phyloP scores from a whole-genome alignment of 768 basidiomycete species.

The Leccinum variicolor region DNA sequence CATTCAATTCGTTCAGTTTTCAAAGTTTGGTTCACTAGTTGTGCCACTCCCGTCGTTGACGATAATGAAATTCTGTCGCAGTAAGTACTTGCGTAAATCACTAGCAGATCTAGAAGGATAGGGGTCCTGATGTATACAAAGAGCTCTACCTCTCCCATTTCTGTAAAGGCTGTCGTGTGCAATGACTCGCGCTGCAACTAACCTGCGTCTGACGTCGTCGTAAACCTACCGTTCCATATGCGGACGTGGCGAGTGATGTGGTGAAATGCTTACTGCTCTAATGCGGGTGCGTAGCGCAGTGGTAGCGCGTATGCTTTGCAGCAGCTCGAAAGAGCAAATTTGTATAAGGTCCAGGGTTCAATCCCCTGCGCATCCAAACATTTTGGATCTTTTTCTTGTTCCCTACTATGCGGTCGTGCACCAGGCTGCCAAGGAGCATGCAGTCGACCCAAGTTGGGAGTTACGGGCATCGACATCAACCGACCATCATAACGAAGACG shows the following conservation, averaged over 20 bases:
- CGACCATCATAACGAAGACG: too few relatives aligned
- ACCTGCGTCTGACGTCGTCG: slow-evolving; percentile 34
- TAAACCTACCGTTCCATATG: slow-evolving; percentile 15
- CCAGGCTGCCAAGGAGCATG: too few relatives aligned
- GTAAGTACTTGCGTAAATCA: too few relatives aligned
- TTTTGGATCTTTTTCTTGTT: slow-evolving; percentile 7
- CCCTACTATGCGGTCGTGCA: too few relatives aligned
- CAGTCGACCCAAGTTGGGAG: too few relatives aligned
- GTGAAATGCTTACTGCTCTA: fast-evolving
- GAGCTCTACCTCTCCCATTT: background rate
- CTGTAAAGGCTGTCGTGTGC: too few relatives aligned
- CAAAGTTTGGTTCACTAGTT: background rate
- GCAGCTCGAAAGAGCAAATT: slow-evolving; percentile 20
- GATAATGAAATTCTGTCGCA: too few relatives aligned
- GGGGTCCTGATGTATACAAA: background rate
- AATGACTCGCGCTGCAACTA: slow-evolving; percentile 32
- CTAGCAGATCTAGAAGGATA: background rate
- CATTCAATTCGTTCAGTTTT: background rate
- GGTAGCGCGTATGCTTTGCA: slow-evolving; percentile 46
- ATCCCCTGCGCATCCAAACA: slow-evolving; percentile 40
- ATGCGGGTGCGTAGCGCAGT: slow-evolving; percentile 29
- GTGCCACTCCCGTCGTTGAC: too few relatives aligned
- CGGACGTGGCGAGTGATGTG: background rate
- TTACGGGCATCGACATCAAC: too few relatives aligned
- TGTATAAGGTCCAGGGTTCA: slow-evolving; percentile 45